Evolutionary conservation across 495 filamentous ascomycete species (phyloP).

Genomic region (Neurospora sp.): DNA sequence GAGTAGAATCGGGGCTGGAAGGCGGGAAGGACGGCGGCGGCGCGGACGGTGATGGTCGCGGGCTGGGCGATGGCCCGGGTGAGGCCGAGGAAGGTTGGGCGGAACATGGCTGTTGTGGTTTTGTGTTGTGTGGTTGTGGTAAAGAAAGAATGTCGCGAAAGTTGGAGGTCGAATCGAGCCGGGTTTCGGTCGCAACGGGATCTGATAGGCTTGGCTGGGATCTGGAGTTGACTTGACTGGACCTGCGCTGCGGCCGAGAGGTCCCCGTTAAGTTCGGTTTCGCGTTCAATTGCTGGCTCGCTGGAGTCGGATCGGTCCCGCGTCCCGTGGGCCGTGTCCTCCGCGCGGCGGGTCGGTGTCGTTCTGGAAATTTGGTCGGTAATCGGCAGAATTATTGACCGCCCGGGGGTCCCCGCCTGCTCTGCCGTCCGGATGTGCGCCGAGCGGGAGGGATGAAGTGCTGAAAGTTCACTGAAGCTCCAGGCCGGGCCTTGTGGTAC

Average conservation of each 20-base stretch:
- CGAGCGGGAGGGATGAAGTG: not conserved
- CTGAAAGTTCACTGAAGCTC: not conserved
- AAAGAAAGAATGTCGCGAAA: not conserved
- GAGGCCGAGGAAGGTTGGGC: constrained; percentile 2
- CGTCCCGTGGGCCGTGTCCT: not conserved
- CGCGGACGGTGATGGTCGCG: not conserved
- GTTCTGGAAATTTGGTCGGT: constrained; percentile 8
- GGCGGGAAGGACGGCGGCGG: not conserved
- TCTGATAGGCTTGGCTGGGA: not conserved
- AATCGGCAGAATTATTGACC: constrained; percentile 14
- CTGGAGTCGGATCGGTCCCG: not conserved
- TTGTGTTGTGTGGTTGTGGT: not conserved
- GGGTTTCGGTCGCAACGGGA: not conserved
- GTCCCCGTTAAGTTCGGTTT: not conserved
- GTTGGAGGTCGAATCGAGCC: not conserved
- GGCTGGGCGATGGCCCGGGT: constrained; percentile 4
- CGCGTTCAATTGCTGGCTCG: not conserved
- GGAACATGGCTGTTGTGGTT: constrained; percentile 8
- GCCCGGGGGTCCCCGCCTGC: not conserved
- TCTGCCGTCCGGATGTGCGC: not conserved
- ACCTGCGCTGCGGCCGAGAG: not conserved
- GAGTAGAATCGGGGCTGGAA: not conserved
- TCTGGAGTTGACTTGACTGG: not conserved
- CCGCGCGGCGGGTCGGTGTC: not conserved
- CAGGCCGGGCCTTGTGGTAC: not conserved